Evolutionary conservation across 2,329 filamentous ascomycete genomes (phyloP), one percentile per base, ranked within the genome.

Genomic region (Alternaria solani): DNA sequence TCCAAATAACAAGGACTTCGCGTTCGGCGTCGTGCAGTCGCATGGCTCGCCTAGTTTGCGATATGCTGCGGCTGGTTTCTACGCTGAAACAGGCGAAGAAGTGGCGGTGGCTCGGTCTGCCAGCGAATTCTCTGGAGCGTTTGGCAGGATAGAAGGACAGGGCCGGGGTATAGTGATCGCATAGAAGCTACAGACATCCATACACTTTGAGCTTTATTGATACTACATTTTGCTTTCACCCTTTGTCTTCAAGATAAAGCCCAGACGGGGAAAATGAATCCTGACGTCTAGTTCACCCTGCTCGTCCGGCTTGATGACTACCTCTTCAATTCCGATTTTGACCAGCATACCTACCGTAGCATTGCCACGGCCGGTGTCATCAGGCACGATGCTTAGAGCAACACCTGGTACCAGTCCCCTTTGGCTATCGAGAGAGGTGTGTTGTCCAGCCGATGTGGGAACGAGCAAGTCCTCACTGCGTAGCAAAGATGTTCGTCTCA

Each of bases 191-290:
- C 8, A 9, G 8, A n/a, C 16, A 3, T 26, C 6, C 16, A 2
- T n/a, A 6, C 11, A n/a, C 12, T 11, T 30, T 4, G 11, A 18
- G 9, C 8, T 4, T 18, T 25, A 46, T 6, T n/a, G 2, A 1
- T 14, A n/a, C n/a, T 20, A 63, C 47, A 63, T 16, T 43, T 55
- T 67, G 41, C 60, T 60, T 23, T 52, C 59, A 20, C 67, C 62
- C 7, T 57, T 34, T 7, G 49, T 51, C 53, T 71, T 68, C 1
- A 81, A 70, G 9, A 77, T 73, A 55, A 81, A 81, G 0, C 79
- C 79, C 14, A 81, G 49, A 25, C 77, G 65, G 7, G 80, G 79
- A 46, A 81, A 81, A 69, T 81, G 79, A 14, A 81, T 64, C 16
- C 76, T 63, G 1, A 75, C 74, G 52, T 77, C 71, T 11, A 81